phyloP scores from a whole-genome alignment of 108 stramenopile species.

The Asterionellopsis glacialis region DNA sequence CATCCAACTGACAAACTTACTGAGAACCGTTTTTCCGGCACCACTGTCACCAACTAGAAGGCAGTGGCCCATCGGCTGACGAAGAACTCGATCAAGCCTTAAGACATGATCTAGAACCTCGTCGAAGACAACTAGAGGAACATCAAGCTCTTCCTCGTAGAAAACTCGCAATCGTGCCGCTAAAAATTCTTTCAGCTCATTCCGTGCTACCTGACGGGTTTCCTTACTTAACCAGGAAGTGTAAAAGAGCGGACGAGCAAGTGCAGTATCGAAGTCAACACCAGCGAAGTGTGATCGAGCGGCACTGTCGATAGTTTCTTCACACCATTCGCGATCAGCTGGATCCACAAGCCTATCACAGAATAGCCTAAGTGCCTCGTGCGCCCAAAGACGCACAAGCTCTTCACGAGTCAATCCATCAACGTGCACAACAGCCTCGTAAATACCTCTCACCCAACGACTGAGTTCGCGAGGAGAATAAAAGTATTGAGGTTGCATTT shows the following conservation, averaged over 20 bases:
- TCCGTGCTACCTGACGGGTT: conserved; percentile 72
- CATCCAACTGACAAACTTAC: conserved; percentile 86
- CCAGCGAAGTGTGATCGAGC: conserved; percentile 73
- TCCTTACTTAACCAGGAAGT: conserved; percentile 91
- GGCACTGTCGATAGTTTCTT: conserved; percentile 69
- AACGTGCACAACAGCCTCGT: conserved; percentile 85
- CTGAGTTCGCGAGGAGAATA: conserved; percentile 98
- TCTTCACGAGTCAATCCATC: conserved; percentile 84
- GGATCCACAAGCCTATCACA: conserved; percentile 89
- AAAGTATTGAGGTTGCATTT: conserved; percentile 94
- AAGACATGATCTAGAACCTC: conserved; percentile 92
- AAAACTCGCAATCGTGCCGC: conserved; percentile 89
- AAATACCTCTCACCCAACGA: conserved; percentile 96
- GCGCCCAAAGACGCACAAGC: conserved; percentile 94
- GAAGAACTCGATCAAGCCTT: conserved; percentile 84
- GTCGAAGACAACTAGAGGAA: conserved; percentile 96
- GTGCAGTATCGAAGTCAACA: conserved; percentile 72
- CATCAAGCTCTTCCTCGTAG: conserved; percentile 98
- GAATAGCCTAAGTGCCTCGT: conserved; percentile 96
- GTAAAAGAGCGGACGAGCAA: conserved; percentile 90
- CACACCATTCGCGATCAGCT: conserved; percentile 90
- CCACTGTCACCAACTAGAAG: conserved; percentile 95
- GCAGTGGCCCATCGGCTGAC: conserved; percentile 87
- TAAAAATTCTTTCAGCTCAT: conserved; percentile 86
- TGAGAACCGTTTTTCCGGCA: conserved; percentile 81